phyloP scores from a whole-genome alignment of 441 rosid species.

The Isatis lusitanica region DNA sequence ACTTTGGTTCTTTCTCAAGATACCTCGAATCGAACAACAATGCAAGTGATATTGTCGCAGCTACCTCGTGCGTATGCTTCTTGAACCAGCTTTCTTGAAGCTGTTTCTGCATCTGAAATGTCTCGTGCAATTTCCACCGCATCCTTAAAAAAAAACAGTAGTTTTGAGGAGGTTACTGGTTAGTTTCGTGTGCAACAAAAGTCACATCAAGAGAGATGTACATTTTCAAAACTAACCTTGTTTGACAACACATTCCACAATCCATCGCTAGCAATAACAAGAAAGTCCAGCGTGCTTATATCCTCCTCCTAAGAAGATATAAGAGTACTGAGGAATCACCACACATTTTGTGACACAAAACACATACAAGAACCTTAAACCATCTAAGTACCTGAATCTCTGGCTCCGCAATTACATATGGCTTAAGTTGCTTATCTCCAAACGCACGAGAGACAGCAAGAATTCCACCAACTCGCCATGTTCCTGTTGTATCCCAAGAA shows the following conservation, averaged over 20 bases:
- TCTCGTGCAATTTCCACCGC: constrained; percentile 55
- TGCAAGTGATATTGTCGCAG: constrained; percentile 80
- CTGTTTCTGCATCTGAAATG: constrained; percentile 62
- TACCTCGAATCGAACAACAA: constrained; percentile 64
- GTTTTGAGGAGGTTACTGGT: not conserved
- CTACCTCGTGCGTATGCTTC: constrained; percentile 75
- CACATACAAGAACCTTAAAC: not conserved
- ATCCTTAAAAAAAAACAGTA: constrained; percentile 43
- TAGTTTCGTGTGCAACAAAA: not conserved
- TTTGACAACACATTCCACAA: constrained; percentile 86
- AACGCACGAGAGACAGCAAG: constrained; percentile 94
- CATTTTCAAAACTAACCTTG: constrained; percentile 42
- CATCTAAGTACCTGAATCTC: constrained; percentile 69
- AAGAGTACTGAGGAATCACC: not conserved
- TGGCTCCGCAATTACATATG: constrained; percentile 84
- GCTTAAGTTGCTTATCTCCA: constrained; percentile 82
- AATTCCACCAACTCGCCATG: constrained; percentile 91
- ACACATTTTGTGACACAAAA: not conserved
- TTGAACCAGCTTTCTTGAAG: constrained; percentile 62
- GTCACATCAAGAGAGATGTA: not conserved
- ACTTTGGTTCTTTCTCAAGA: constrained; percentile 14
- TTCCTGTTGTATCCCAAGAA: constrained; percentile 45
- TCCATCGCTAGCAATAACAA: constrained; percentile 84
- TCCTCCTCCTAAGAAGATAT: constrained; percentile 62
- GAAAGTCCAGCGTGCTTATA: constrained; percentile 60